A percentile compares a stretch with the other conserved stretches of the same genome.
Conservation (phyloP, 1,284 basidiomycete species). For the Pyrrhoderma lamaoense region DNA sequence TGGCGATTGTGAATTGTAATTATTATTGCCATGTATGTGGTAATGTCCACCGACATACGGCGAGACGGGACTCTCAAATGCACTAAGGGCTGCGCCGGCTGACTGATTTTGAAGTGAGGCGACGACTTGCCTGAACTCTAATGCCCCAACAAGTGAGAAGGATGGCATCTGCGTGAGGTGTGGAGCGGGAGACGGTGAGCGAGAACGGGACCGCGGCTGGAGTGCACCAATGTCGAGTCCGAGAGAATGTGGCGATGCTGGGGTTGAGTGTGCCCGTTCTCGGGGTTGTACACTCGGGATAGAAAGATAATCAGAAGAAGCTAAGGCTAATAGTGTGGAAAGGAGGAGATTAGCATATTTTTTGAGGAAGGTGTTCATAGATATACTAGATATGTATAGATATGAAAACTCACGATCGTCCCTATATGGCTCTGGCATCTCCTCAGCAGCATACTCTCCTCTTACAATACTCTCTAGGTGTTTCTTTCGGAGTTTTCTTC, state of each 20-base stretch:
- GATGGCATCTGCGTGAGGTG: constrained; percentile 71
- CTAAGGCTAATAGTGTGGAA: no score
- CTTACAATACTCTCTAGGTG: constrained; percentile 47
- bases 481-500: constrained; percentile 40
- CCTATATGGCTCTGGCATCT: constrained; percentile 42
- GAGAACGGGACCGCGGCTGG: no score
- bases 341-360: no score
- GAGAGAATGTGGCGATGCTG: constrained; percentile 26
- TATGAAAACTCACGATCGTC: constrained; percentile 47
- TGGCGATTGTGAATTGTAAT: constrained; percentile 30
- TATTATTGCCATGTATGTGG: constrained; percentile 29
- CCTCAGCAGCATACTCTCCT: constrained; percentile 55
- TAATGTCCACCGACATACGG: constrained; percentile 73
- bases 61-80: constrained; percentile 63
- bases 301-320: constrained; percentile 5
- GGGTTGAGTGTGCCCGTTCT: constrained; percentile 14
- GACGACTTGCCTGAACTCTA: constrained; percentile 90
- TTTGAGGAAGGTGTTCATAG: constrained; percentile 20
- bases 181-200: no score
- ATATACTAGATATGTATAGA: not conserved
- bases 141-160: constrained; percentile 86
- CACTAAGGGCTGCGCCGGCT: constrained; percentile 44
- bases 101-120: constrained; percentile 67
- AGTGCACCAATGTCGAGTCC: no score
- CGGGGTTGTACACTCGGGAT: constrained; percentile 4